Percentiles rank a stretch among this genome's conserved stretches.
These are phyloP conservation scores for Diaporthe amygdali DNA, from an alignment of 2,329 filamentous ascomycete genomes.

Conservation along the genomic window DNA sequence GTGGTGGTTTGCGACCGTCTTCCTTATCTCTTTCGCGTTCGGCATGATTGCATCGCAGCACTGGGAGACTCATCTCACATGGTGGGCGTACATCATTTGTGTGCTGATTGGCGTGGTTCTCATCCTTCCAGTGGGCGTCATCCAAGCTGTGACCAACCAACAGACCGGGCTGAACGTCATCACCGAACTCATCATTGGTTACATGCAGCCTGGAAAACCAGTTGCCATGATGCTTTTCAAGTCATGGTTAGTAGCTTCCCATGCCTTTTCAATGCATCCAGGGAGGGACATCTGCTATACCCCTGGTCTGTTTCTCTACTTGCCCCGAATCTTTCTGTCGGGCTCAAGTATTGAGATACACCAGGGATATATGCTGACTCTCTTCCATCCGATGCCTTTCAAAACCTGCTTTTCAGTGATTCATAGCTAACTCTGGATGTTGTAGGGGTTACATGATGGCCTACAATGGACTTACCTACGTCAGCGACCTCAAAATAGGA, in stretches of 20 bases:
- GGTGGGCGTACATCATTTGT: slow-evolving; percentile 47
- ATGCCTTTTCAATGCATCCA: too few species aligned
- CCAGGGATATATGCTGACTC: too few species aligned
- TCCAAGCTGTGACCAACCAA: slow-evolving; percentile 55
- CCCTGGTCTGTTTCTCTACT: too few species aligned
- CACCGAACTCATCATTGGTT: slow-evolving; percentile 54
- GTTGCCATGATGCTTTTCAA: slow-evolving; percentile 59
- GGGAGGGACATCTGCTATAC: too few species aligned
- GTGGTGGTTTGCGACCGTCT: slow-evolving; percentile 61
- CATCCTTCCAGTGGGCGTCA: slow-evolving; percentile 50
- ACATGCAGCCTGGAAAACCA: slow-evolving; percentile 52
- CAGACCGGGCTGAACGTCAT: slow-evolving; percentile 54
- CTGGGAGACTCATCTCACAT: slow-evolving; percentile 47
- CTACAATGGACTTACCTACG: slow-evolving; percentile 52
- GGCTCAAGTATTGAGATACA: too few species aligned
- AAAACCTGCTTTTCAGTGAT: background rate
- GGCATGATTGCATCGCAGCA: slow-evolving; percentile 42
- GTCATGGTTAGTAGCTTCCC: slow-evolving; percentile 34
- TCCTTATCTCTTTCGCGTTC: slow-evolving; percentile 54
- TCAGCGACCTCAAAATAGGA: slow-evolving; percentile 56
- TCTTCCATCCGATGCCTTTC: background rate
- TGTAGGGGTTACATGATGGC: slow-evolving; percentile 48
- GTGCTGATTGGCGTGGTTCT: slow-evolving; percentile 46
- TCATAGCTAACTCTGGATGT: background rate
- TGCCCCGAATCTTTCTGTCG: too few species aligned